Evolutionary conservation across 371 early-diverging fungal genomes (phyloP).

Genomic region (Massospora cicadina): DNA sequence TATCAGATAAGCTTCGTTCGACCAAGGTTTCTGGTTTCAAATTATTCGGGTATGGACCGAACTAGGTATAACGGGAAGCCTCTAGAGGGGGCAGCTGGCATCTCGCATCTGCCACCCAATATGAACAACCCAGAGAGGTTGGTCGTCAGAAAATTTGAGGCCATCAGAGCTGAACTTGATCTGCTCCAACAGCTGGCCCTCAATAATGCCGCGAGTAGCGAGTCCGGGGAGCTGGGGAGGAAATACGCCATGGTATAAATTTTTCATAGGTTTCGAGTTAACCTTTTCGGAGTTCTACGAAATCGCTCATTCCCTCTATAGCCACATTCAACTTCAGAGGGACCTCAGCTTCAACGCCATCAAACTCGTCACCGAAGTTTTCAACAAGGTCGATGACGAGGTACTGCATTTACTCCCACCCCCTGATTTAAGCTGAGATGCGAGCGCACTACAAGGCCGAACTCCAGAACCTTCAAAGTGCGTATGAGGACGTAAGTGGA

Average conservation of each 20-base stretch:
- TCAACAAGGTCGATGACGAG: neutral
- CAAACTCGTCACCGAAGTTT: neutral
- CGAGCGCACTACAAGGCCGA: neutral
- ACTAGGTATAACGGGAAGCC: neutral
- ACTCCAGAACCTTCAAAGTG: neutral
- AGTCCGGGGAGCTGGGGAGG: neutral
- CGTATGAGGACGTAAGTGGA: neutral
- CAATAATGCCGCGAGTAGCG: neutral
- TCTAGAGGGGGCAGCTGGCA: neutral
- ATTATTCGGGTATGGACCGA: neutral
- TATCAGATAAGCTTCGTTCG: too few species aligned
- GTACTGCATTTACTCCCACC: neutral
- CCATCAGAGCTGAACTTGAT: neutral
- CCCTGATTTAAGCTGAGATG: neutral
- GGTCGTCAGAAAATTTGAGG: neutral
- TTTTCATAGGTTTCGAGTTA: neutral
- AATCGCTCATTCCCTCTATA: neutral
- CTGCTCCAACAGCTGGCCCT: neutral
- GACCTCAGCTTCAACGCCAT: neutral
- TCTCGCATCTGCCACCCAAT: neutral
- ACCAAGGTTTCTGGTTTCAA: too few species aligned
- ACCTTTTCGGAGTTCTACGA: slow-evolving; percentile 1
- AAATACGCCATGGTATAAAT: neutral
- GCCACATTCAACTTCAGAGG: slow-evolving; percentile 1
- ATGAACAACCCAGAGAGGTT: neutral